Evolutionary conservation across 2,329 filamentous ascomycete species (phyloP).

Genomic region (Cadophora sp.): DNA sequence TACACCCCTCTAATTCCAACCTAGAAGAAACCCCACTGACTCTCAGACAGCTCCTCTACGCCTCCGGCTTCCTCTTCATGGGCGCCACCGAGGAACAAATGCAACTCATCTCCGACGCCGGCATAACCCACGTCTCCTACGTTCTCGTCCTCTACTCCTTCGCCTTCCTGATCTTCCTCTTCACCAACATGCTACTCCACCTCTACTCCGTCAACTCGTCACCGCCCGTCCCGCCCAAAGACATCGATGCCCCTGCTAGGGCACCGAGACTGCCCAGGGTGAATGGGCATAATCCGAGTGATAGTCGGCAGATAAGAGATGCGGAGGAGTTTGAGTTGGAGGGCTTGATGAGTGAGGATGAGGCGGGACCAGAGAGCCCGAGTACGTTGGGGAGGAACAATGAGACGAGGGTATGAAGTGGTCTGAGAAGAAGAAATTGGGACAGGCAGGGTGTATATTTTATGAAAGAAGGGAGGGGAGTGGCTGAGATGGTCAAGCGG

Average conservation of each 20-base stretch:
- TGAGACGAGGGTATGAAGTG: conserved; percentile 32
- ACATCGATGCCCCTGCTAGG: conserved; percentile 32
- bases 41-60: conserved; percentile 75
- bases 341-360: conserved; percentile 87
- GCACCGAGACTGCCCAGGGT: conserved; percentile 36
- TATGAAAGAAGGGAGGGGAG: too few species aligned
- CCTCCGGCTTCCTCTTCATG: conserved; percentile 96
- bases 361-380: conserved; percentile 61
- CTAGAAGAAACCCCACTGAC: conserved; percentile 21
- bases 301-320: conserved; percentile 70
- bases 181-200: conserved; percentile 83
- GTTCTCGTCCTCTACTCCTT: conserved; percentile 90
- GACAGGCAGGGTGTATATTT: too few species aligned
- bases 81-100: conserved; percentile 97
- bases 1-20: neutral
- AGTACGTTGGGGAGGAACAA: conserved; percentile 57
- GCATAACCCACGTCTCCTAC: conserved; percentile 89
- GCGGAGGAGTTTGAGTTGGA: conserved; percentile 95
- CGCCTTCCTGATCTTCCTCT: conserved; percentile 89
- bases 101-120: conserved; percentile 72
- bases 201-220: conserved; percentile 73
- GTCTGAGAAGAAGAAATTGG: too few species aligned
- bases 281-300: conserved; percentile 49
- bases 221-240: conserved; percentile 46
- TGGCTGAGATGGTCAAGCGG: too few species aligned